Conservation (phyloP, 2,329 filamentous ascomycete genomes). For the Truncatella angustata region DNA sequence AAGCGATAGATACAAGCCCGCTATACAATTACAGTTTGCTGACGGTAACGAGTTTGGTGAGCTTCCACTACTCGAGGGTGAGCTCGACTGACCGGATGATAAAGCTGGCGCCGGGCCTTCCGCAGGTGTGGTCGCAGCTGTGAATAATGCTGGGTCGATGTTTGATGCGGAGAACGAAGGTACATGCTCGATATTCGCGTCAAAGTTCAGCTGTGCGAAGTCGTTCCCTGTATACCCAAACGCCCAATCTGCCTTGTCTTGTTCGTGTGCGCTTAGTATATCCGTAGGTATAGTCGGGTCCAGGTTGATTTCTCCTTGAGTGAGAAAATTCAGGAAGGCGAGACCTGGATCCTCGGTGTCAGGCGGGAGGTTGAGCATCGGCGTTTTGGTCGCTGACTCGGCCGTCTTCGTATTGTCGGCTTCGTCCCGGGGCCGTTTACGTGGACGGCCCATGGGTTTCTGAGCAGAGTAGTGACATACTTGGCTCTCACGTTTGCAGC, state of each 20-base stretch:
- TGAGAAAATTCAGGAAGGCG: slow-evolving; percentile 24
- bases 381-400: slow-evolving; percentile 19
- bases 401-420: slow-evolving; percentile 6
- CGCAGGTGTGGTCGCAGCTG: slow-evolving; percentile 13
- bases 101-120: slow-evolving; percentile 21
- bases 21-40: slow-evolving; percentile 45
- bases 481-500: slow-evolving; percentile 57
- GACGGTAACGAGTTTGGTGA: background rate
- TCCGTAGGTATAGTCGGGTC: slow-evolving; percentile 6
- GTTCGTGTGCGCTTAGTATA: background rate
- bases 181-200: slow-evolving; percentile 15
- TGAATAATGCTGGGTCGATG: slow-evolving; percentile 28
- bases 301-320: slow-evolving; percentile 17
- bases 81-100: slow-evolving; percentile 19
- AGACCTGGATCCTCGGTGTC: slow-evolving; percentile 25
- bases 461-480: slow-evolving; percentile 61
- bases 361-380: slow-evolving; percentile 24
- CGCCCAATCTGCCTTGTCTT: slow-evolving; percentile 14
- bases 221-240: slow-evolving; percentile 20
- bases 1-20: slow-evolving; percentile 48
- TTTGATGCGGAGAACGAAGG: slow-evolving; percentile 19
- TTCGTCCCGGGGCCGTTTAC: slow-evolving; percentile 48
- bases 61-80: slow-evolving; percentile 13
- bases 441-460: slow-evolving; percentile 65
- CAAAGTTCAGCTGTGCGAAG: slow-evolving; percentile 25